Conservation (phyloP, 2,329 filamentous ascomycete species). For the Ustulina deusta region DNA sequence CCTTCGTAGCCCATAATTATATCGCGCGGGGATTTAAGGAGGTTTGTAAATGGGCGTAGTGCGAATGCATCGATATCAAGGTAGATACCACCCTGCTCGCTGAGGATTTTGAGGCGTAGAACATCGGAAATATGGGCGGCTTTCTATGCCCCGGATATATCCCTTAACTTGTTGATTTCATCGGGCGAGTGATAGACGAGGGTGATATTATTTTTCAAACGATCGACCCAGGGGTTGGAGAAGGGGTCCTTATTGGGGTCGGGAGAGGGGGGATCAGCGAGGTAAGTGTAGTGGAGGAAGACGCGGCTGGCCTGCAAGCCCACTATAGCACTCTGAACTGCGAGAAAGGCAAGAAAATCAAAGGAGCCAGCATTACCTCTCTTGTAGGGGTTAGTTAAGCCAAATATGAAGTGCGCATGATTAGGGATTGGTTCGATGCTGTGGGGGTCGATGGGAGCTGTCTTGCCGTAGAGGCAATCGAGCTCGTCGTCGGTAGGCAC, state of each 20-base stretch:
- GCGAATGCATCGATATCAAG: slow-evolving; percentile 54
- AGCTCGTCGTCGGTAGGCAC: slow-evolving; percentile 50
- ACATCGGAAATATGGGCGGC: slow-evolving; percentile 52
- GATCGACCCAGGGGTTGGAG: slow-evolving; percentile 54
- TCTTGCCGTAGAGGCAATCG: slow-evolving; percentile 50
- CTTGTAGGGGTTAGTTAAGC: slow-evolving; percentile 52
- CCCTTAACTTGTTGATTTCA: slow-evolving; percentile 46
- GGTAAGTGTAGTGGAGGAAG: slow-evolving; percentile 54
- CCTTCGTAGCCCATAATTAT: slow-evolving; percentile 54
- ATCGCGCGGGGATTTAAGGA: slow-evolving; percentile 49
- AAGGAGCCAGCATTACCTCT: slow-evolving; percentile 51
- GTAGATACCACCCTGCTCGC: slow-evolving; percentile 54
- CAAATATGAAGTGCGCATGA: slow-evolving; percentile 55
- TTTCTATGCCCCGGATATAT: slow-evolving; percentile 47
- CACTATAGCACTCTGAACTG: slow-evolving; percentile 54
- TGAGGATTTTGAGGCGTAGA: slow-evolving; percentile 52
- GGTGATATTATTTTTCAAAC: slow-evolving; percentile 51
- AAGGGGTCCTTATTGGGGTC: slow-evolving; percentile 50
- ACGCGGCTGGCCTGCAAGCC: slow-evolving; percentile 53
- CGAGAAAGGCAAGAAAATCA: slow-evolving; percentile 55
- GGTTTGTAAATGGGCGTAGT: slow-evolving; percentile 50
- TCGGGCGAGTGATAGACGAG: slow-evolving; percentile 53
- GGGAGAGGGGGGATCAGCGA: slow-evolving; percentile 51
- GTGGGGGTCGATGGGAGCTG: slow-evolving; percentile 31
- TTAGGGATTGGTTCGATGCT: slow-evolving; percentile 52